Conservation (phyloP, 2,329 filamentous ascomycete species). For the Diaporthe amygdali region DNA sequence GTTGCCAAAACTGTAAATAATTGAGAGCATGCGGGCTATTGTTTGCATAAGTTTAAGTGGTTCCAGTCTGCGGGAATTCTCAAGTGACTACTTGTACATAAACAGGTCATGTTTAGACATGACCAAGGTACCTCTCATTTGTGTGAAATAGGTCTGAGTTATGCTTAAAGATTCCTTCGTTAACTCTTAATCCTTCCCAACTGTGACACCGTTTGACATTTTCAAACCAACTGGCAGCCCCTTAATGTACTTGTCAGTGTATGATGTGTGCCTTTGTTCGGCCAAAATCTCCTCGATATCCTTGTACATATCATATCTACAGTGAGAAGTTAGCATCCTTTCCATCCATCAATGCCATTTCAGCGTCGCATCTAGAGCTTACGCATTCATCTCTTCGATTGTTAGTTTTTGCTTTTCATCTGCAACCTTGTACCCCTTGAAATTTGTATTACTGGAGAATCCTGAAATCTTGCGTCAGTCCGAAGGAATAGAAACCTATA, state of each 20-base stretch:
- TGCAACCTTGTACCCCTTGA: conserved; percentile 64
- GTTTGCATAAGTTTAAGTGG: too few relatives aligned
- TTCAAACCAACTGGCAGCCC: conserved; percentile 54
- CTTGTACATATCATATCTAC: conserved; percentile 63
- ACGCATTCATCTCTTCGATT: conserved; percentile 73
- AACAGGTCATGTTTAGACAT: neutral
- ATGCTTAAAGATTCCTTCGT: neutral
- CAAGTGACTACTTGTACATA: too few relatives aligned
- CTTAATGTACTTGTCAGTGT: conserved; percentile 42
- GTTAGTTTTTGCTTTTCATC: conserved; percentile 67
- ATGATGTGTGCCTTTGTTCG: conserved; percentile 37
- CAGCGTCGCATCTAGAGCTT: conserved; percentile 34
- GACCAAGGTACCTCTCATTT: too few relatives aligned
- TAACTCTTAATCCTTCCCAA: conserved; percentile 6
- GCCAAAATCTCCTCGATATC: conserved; percentile 58
- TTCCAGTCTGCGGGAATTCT: too few relatives aligned
- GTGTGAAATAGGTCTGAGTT: too few relatives aligned
- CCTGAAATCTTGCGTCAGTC: conserved; percentile 40
- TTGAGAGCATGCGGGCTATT: too few relatives aligned
- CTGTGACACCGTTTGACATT: conserved; percentile 52
- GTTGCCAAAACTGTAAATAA: too few relatives aligned
- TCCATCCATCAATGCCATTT: neutral
- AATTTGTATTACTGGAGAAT: conserved; percentile 66
- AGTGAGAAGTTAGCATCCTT: neutral
- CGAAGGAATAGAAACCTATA: neutral